Percentiles rank a stretch among this genome's conserved stretches.
These are phyloP conservation scores for Capsaspora owczarzaki DNA, from an alignment of 78 protist genomes.

Conservation along the genomic window DNA sequence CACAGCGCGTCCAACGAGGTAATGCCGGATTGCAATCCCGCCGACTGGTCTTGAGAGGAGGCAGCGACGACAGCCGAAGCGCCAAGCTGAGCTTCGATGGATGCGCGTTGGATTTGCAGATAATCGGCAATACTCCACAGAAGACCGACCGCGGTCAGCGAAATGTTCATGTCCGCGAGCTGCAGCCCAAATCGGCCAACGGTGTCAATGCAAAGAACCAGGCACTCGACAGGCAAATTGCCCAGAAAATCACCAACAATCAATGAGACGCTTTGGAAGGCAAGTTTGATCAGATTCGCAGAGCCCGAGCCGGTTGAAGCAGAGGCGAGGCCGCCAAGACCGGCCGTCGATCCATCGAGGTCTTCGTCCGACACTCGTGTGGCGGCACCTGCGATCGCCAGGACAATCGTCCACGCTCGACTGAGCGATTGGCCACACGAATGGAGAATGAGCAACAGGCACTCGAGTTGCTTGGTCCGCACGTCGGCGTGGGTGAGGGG, in stretches of 20 bases:
- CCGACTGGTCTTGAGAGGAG: neutral
- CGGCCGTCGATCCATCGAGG: too few relatives aligned
- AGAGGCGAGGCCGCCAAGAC: too few relatives aligned
- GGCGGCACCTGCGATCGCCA: slow-evolving; percentile 11
- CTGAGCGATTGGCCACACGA: slow-evolving; percentile 20
- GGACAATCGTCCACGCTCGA: slow-evolving; percentile 18
- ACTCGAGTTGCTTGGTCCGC: slow-evolving; percentile 3
- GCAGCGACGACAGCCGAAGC: too few relatives aligned
- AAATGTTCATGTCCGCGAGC: slow-evolving; percentile 22
- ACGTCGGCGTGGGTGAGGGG: neutral
- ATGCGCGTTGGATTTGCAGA: neutral
- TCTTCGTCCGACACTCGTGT: too few relatives aligned
- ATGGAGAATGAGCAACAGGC: neutral
- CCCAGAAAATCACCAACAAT: slow-evolving; percentile 2
- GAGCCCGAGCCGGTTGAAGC: neutral
- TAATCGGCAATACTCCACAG: slow-evolving; percentile 36
- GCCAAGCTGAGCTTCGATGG: too few relatives aligned
- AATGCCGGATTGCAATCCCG: too few relatives aligned
- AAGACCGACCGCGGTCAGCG: slow-evolving; percentile 34
- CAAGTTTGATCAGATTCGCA: neutral
- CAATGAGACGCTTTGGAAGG: slow-evolving; percentile 11
- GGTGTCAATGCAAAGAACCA: neutral
- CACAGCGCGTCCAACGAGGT: slow-evolving; percentile 4
- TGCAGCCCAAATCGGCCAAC: slow-evolving; percentile 10
- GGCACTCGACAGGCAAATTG: neutral